Evolutionary conservation across 2,329 filamentous ascomycete genomes (phyloP).

Genomic region (Pseudopithomyces chartarum): DNA sequence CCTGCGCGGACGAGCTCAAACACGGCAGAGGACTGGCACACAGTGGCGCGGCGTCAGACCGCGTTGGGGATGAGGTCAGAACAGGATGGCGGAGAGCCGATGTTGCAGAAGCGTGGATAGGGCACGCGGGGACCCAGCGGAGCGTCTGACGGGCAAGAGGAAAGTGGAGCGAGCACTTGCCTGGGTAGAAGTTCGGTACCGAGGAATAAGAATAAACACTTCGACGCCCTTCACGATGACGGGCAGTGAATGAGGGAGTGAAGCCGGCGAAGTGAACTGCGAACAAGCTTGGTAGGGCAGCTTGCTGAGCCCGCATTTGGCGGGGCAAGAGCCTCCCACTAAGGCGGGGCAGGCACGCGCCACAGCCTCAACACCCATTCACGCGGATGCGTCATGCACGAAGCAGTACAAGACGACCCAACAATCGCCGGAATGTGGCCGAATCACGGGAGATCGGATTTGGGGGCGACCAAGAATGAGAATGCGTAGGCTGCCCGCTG

Average conservation of each 20-base stretch:
- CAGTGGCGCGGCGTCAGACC: slow-evolving; percentile 10
- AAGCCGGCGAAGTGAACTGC: neutral
- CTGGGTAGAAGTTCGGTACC: neutral
- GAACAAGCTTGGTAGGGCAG: slow-evolving; percentile 11
- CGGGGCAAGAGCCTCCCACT: slow-evolving; percentile 10
- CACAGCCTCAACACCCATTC: slow-evolving; percentile 6
- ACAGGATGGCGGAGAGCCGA: slow-evolving; percentile 23
- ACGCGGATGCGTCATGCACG: slow-evolving; percentile 8
- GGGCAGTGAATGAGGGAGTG: slow-evolving; percentile 4
- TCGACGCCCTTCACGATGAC: neutral
- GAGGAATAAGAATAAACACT: neutral
- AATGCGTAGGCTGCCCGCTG: slow-evolving; percentile 31
- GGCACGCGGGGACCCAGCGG: slow-evolving; percentile 13
- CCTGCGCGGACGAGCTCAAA: slow-evolving; percentile 13
- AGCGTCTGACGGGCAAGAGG: neutral
- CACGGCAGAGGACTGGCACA: slow-evolving; percentile 7
- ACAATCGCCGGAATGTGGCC: neutral
- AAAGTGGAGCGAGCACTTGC: neutral
- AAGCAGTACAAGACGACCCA: neutral
- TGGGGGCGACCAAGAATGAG: slow-evolving; percentile 9
- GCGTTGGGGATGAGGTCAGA: slow-evolving; percentile 23
- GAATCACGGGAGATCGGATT: slow-evolving; percentile 11
- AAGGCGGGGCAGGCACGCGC: slow-evolving; percentile 3
- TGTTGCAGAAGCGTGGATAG: slow-evolving; percentile 21
- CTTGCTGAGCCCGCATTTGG: neutral